Evolutionary conservation across 305 asterid genomes (phyloP).

Genomic region (Fraxinus sp.): DNA sequence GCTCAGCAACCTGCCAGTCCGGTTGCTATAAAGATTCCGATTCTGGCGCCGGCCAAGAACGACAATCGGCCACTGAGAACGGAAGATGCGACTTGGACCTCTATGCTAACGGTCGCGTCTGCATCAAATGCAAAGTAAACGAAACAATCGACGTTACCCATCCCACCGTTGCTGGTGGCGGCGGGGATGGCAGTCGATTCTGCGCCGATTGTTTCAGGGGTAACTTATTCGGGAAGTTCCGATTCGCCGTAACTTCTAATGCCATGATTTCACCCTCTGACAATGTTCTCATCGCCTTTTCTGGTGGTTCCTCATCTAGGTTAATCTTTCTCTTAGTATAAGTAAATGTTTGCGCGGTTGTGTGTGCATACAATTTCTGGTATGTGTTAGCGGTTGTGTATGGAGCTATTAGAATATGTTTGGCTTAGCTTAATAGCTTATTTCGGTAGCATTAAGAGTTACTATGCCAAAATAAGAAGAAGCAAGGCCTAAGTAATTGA

Average conservation of each 20-base stretch:
- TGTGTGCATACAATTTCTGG: neutral
- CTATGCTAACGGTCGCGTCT: conserved; percentile 23
- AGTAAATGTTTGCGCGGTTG: neutral
- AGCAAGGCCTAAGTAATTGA: neutral
- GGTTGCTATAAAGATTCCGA: conserved; percentile 57
- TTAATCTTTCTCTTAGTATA: conserved; percentile 8
- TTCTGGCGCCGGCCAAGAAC: conserved; percentile 21
- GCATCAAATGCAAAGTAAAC: conserved; percentile 70
- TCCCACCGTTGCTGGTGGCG: conserved; percentile 27
- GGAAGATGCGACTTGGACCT: conserved; percentile 22
- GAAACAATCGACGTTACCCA: conserved; percentile 48
- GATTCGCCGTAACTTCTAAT: conserved; percentile 73
- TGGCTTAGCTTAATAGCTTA: neutral
- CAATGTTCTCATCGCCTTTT: conserved; percentile 78
- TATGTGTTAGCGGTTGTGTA: neutral
- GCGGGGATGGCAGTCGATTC: conserved; percentile 45
- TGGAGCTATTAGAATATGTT: neutral
- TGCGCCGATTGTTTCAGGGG: conserved; percentile 74
- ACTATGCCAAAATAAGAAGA: neutral
- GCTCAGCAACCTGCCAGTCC: conserved; percentile 62
- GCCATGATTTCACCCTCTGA: conserved; percentile 84
- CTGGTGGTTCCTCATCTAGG: conserved; percentile 92
- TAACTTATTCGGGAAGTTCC: conserved; percentile 76
- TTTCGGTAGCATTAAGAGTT: neutral
- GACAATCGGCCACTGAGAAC: conserved; percentile 18